Evolutionary conservation across 495 filamentous ascomycete species (phyloP).

Genomic region (Hyaloscypha variabilis): DNA sequence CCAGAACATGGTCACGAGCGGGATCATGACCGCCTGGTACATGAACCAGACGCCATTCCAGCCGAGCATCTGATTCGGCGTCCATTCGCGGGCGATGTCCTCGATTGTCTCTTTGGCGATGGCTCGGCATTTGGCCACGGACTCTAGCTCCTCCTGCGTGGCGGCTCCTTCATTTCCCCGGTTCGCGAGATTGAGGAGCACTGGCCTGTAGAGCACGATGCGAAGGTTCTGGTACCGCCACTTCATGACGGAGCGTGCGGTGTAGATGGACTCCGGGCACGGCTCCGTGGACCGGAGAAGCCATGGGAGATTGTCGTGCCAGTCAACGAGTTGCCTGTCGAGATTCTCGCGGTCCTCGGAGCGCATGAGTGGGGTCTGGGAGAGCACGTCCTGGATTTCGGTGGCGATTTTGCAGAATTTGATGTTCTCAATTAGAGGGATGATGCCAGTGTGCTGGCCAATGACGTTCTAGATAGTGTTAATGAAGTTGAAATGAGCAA

Average conservation of each 20-base stretch:
- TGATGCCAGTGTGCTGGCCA: slow-evolving; percentile 62
- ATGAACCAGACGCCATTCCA: slow-evolving; percentile 86
- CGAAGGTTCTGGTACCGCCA: slow-evolving; percentile 81
- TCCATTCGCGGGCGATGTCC: slow-evolving; percentile 69
- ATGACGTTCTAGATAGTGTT: slow-evolving; percentile 41
- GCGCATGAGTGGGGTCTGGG: slow-evolving; percentile 66
- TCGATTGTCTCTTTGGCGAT: slow-evolving; percentile 71
- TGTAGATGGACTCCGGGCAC: slow-evolving; percentile 70
- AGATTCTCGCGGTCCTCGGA: slow-evolving; percentile 65
- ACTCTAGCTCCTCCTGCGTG: slow-evolving; percentile 67
- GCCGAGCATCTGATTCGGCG: slow-evolving; percentile 72
- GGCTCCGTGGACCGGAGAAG: slow-evolving; percentile 70
- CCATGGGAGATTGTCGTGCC: slow-evolving; percentile 73
- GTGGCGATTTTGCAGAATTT: slow-evolving; percentile 81
- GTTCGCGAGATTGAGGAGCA: slow-evolving; percentile 71
- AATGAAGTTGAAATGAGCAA: not conserved
- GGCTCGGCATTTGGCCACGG: slow-evolving; percentile 68
- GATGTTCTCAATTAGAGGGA: slow-evolving; percentile 76
- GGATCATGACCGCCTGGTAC: slow-evolving; percentile 80
- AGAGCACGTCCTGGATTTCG: slow-evolving; percentile 74
- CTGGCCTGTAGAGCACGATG: slow-evolving; percentile 78
- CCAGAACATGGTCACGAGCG: slow-evolving; percentile 71
- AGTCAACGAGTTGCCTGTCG: slow-evolving; percentile 68
- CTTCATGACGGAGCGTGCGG: slow-evolving; percentile 75
- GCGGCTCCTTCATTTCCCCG: slow-evolving; percentile 55